A percentile compares a stretch with the other conserved stretches of the same genome.
These are phyloP conservation scores for Globisporangium cederbergense DNA, from an alignment of 352 stramenopile genomes.

Conservation along the genomic window DNA sequence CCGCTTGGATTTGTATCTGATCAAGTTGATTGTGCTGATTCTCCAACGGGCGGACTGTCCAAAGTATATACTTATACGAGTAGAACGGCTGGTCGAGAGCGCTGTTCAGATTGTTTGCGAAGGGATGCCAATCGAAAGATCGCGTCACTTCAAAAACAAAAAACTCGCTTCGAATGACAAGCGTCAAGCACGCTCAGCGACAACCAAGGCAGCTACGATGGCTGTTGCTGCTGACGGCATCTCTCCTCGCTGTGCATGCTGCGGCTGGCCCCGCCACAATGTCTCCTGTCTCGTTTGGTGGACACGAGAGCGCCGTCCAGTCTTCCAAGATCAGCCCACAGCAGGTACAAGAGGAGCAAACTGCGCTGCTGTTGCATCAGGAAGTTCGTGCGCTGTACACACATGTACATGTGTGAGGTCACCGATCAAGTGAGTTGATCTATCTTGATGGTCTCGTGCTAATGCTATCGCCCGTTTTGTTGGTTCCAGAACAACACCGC, in stretches of 20 bases:
- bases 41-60: too few relatives aligned
- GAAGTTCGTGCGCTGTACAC: not conserved
- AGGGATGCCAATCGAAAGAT: constrained; percentile 8
- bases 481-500: constrained; percentile 6
- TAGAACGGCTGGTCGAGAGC: too few relatives aligned
- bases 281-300: too few relatives aligned
- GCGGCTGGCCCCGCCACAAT: not conserved
- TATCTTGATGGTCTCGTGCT: not conserved
- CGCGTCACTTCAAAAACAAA: not conserved
- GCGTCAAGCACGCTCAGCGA: not conserved
- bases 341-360: not conserved
- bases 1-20: too few relatives aligned
- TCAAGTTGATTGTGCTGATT: too few relatives aligned
- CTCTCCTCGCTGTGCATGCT: not conserved
- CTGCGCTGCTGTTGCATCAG: constrained; percentile 1
- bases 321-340: not conserved
- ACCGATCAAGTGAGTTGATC: not conserved
- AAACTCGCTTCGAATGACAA: not conserved
- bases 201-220: too few relatives aligned
- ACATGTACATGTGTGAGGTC: not conserved
- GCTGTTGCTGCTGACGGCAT: not conserved
- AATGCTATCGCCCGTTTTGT: not conserved
- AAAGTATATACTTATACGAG: too few relatives aligned
- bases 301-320: not conserved
- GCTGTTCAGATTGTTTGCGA: not conserved